Evolutionary conservation across 306 rosid species (phyloP), one percentile per base, ranked within the genome.

Genomic region (Castanopsis chinensis): DNA sequence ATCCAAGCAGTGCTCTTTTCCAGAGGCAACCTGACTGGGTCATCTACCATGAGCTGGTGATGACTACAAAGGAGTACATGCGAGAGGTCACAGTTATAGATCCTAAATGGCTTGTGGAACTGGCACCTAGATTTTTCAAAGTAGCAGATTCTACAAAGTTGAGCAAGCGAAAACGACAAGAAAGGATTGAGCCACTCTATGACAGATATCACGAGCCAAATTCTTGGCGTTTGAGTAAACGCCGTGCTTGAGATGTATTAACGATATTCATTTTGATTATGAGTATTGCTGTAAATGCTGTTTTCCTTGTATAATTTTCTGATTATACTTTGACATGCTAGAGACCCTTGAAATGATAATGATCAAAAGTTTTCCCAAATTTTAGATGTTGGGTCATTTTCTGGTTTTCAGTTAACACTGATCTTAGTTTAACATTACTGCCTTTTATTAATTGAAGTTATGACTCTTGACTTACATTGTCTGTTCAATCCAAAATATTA

Each of bases 151-250:
- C 45, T 41, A 41, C 45, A 8, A 41, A 41, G 45, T 41, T 41
- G 45, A 41, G 45, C 45, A 41, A 41, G 45, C 45, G 45, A 41
- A 41, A 41, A 41, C 45, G 45, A 41, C 45, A 41, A 41, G 45
- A 41, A 41, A 41, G 45, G 45, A 41, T 41, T 41, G 45, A 41
- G 45, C 45, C 45, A 41, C 45, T 41, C 82, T 93, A 91, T 77
- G 98, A 93, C 63, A 85, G 98, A 89, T 91, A 93, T 85, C 94
- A 93, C 1, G 97, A 93, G 85, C 98, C 98, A 13, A 93, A 93
- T 74, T 93, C 98, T 17, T 93, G 98, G 98, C 91, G 98, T 49
- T 84, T 93, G 83, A 92, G 97, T 76, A 89, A 90, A 85, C 88
- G 96, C 5, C 91, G 92, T n/a, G 96, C 96, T 75, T 94, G 84